These are phyloP conservation scores for Hypoxylon crocopeplum DNA, from an alignment of 495 filamentous ascomycete genomes.

Conservation along the genomic window DNA sequence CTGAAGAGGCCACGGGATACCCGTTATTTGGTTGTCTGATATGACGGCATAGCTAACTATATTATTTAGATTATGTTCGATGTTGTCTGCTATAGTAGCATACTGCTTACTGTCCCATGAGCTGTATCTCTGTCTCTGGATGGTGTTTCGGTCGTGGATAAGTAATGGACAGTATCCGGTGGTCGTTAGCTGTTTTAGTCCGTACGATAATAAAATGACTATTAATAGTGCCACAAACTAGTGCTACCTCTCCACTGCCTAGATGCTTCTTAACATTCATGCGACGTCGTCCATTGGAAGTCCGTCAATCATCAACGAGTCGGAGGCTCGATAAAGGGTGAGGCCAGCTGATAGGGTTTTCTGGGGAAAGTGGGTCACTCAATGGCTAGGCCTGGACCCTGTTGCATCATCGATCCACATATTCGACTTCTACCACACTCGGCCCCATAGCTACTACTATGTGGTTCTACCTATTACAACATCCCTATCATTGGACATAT, in stretches of 20 bases:
- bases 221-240: not conserved
- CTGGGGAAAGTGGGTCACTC: conserved; percentile 33
- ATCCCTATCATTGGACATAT: too few relatives aligned
- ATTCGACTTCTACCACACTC: too few relatives aligned
- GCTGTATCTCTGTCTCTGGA: not conserved
- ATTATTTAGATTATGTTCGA: not conserved
- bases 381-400: conserved; percentile 17
- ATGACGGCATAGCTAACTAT: conserved; percentile 6
- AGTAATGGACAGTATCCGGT: not conserved
- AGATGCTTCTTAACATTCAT: not conserved
- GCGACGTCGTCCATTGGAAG: conserved; percentile 2
- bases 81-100: too few relatives aligned
- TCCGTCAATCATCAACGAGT: conserved; percentile 2
- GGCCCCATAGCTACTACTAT: too few relatives aligned
- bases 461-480: too few relatives aligned
- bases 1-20: conserved; percentile 63
- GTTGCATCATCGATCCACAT: conserved; percentile 31
- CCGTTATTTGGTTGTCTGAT: conserved; percentile 18
- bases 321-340: conserved; percentile 2
- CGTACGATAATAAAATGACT: conserved; percentile 6
- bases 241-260: not conserved
- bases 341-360: conserved; percentile 16
- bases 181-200: too few relatives aligned
- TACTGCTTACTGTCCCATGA: too few relatives aligned
- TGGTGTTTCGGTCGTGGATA: not conserved